phyloP scores from a whole-genome alignment of 768 basidiomycete genomes.

The Hypholoma fasciculare region DNA sequence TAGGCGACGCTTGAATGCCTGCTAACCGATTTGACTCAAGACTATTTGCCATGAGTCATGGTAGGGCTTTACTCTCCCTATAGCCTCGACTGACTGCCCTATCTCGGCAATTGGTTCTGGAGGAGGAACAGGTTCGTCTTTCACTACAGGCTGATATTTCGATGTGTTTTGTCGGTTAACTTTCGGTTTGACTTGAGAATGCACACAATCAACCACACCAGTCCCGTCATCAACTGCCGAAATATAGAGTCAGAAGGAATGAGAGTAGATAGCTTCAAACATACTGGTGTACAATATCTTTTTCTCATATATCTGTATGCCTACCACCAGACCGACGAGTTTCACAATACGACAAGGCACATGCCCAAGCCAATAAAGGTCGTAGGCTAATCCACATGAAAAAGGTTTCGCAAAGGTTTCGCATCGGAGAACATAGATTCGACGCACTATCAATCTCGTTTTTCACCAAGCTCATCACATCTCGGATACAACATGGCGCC shows the following conservation, averaged over 20 bases:
- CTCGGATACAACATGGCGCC: constrained; percentile 55
- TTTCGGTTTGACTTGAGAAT: constrained; percentile 33
- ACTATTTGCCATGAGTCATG: constrained; percentile 45
- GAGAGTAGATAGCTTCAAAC: constrained; percentile 13
- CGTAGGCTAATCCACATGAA: constrained; percentile 35
- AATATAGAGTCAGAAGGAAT: not conserved
- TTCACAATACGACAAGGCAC: constrained; percentile 68
- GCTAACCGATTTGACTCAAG: constrained; percentile 53
- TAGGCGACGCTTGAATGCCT: not conserved
- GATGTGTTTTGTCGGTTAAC: constrained; percentile 6
- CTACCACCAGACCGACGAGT: constrained; percentile 66
- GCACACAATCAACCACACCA: constrained; percentile 66
- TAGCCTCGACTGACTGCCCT: constrained; percentile 46
- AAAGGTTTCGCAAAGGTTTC: constrained; percentile 3
- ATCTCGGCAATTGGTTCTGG: constrained; percentile 41
- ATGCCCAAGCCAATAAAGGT: constrained; percentile 72
- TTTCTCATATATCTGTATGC: constrained; percentile 57
- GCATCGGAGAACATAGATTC: not conserved
- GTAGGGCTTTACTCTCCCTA: constrained; percentile 44
- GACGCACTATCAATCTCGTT: constrained; percentile 31
- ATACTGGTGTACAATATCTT: constrained; percentile 60
- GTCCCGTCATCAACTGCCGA: constrained; percentile 76
- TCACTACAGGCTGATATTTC: constrained; percentile 11
- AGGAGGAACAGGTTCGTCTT: constrained; percentile 9
- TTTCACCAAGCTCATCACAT: constrained; percentile 48